Base-by-base conservation (phyloP, 2,329 filamentous ascomycete genomes). In the Cordyceps fumosorosea region DNA sequence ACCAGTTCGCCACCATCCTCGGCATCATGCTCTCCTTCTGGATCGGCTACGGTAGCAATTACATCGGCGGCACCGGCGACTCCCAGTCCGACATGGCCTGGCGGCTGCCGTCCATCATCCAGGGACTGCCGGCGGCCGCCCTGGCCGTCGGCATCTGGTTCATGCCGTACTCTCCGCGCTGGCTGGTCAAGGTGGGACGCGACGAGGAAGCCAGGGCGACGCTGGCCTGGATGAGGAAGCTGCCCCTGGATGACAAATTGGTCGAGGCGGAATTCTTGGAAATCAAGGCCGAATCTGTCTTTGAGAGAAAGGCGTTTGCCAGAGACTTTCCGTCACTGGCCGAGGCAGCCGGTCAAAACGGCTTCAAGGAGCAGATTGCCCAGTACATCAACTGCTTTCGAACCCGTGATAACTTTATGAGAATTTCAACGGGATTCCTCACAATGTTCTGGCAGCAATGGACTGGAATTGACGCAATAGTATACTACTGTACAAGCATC, bases 181-280 rank as follows among this genome's bases (percentile, higher is more conserved):
- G 89, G 89, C 81, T 93, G 2, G 78, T 90, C 47, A 86, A 91
- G 72, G 85, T 89, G 68, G 80, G 79, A 62, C 86, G 89, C 12
- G 88, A 92, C 66, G 80, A 81, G 0, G 89, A 93, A 72, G 88
- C 87, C 4, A 61, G 74, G 61, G 72, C 76, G 60, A 74, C 40
- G 0, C 80, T 93, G 1, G 82, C 88, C 0, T 80, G 72, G 60
- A 82, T 93, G 8, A 85, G 90, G 40, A 81, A 81, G 6, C 79
- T 91, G 0, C 72, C 83, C 0, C 69, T 76, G 16, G 82, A 88
- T 64, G 81, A 91, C 67, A 85, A 90, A 55, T 79, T 89, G 0
- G 81, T 93, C 40, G 84, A 89, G 66, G 78, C 90, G 3, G 90
- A 93, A 69, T 91, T 88, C 69, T 81, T 90, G n/a, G 90, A 93